These are phyloP conservation scores for Ustilago hordei DNA, from an alignment of 1,284 basidiomycete genomes.

Conservation along the genomic window DNA sequence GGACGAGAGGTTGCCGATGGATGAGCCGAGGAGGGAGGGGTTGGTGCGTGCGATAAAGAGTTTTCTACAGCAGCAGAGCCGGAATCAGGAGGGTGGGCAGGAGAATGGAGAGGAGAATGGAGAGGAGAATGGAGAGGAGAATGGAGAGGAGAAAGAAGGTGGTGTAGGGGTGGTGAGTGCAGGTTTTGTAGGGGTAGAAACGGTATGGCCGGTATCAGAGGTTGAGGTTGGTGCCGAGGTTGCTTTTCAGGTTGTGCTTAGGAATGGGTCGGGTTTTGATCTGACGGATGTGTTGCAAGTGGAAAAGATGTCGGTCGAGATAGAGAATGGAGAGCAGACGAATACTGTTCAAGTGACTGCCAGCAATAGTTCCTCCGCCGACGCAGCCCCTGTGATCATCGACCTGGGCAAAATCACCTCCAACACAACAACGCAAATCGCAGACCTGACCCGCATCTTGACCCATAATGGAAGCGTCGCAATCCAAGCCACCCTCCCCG, in stretches of 20 bases:
- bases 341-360: constrained; percentile 4
- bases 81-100: not conserved
- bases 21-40: constrained; percentile 2
- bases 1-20: constrained; percentile 8
- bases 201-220: constrained; percentile 20
- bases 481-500: constrained; percentile 18
- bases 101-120: not conserved
- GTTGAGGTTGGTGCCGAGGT: constrained; percentile 17
- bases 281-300: constrained; percentile 5
- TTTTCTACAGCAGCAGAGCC: constrained; percentile 7
- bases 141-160: not conserved
- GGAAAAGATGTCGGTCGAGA: constrained; percentile 6
- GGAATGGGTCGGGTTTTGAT: constrained; percentile 17
- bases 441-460: constrained; percentile 10
- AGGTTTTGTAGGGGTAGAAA: constrained; percentile 6
- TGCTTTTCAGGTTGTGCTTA: constrained; percentile 27
- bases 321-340: constrained; percentile 14
- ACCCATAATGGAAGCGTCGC: not conserved
- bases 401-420: constrained; percentile 19
- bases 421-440: not conserved
- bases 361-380: not conserved
- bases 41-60: constrained; percentile 17
- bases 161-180: not conserved
- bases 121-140: not conserved
- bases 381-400: constrained; percentile 3